Percentiles rank a stretch among this genome's conserved stretches.
Evolutionary conservation across 805 yeast genomes (phyloP).

Genomic region (Ogataea trehaloabstinens): DNA sequence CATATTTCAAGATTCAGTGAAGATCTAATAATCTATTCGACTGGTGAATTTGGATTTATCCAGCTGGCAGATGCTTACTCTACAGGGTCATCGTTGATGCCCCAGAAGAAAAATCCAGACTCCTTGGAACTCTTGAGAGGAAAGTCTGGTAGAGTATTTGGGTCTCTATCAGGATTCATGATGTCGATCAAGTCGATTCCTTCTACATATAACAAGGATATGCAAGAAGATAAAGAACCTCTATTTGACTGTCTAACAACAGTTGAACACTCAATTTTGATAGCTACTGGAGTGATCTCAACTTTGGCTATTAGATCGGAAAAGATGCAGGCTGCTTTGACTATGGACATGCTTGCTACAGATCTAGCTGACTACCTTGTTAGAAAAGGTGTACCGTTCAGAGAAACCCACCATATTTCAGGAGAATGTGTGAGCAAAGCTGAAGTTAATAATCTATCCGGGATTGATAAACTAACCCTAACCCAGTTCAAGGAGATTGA

Average conservation of each 20-base stretch:
- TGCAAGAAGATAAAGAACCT: slow-evolving; percentile 99
- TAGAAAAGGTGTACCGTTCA: slow-evolving; percentile 96
- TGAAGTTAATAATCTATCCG: slow-evolving; percentile 71
- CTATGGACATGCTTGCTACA: slow-evolving; percentile 99
- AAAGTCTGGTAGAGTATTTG: slow-evolving; percentile 95
- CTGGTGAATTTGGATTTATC: slow-evolving; percentile 95
- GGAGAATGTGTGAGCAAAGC: slow-evolving; percentile 96
- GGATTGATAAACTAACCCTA: slow-evolving; percentile 80
- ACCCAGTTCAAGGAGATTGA: slow-evolving; percentile 82
- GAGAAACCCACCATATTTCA: slow-evolving; percentile 98
- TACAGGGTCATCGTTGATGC: slow-evolving; percentile 98
- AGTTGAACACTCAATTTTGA: slow-evolving; percentile 88
- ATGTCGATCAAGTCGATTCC: slow-evolving; percentile 98
- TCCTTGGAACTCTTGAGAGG: slow-evolving; percentile 94
- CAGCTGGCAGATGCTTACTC: slow-evolving; percentile 96
- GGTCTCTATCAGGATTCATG: slow-evolving; percentile 90
- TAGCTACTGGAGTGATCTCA: slow-evolving; percentile 95
- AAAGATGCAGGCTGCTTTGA: slow-evolving; percentile 81
- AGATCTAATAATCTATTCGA: slow-evolving; percentile 92
- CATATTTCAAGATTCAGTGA: slow-evolving; percentile 93
- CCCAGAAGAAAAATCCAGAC: slow-evolving; percentile 98
- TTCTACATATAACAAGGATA: slow-evolving; percentile 94
- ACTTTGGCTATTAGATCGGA: slow-evolving; percentile 72
- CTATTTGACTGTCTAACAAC: slow-evolving; percentile 86
- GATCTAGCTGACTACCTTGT: slow-evolving; percentile 97